A percentile compares a stretch with the other conserved stretches of the same genome.
phyloP scores from a whole-genome alignment of 495 filamentous ascomycete species.

The Tuber microsphaerosporum region DNA sequence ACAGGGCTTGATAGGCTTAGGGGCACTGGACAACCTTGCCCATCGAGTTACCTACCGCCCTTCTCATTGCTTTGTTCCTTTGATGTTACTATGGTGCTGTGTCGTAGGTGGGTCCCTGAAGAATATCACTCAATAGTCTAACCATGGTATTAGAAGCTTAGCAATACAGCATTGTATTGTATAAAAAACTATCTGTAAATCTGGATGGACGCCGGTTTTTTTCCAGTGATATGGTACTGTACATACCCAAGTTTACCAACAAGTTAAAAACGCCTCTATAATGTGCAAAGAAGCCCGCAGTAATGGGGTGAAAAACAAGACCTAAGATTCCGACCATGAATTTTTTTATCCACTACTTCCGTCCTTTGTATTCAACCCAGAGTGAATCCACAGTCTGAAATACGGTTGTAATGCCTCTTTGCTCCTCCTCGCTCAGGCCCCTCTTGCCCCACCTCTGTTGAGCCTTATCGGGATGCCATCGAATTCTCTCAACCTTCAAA shows the following conservation, averaged over 20 bases:
- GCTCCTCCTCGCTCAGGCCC: constrained; percentile 57
- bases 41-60: background rate
- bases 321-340: background rate
- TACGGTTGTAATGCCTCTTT: constrained; percentile 77
- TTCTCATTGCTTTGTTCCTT: background rate
- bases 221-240: background rate
- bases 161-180: background rate
- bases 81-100: background rate
- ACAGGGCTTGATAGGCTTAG: background rate
- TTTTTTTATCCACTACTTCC: constrained; percentile 17
- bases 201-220: background rate
- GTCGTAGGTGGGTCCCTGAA: background rate
- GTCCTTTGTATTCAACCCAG: constrained; percentile 56
- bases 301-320: background rate
- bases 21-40: background rate
- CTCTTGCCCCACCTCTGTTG: constrained; percentile 74
- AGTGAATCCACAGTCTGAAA: constrained; percentile 85
- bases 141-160: background rate
- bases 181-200: background rate
- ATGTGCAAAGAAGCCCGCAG: background rate
- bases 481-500: constrained; percentile 76
- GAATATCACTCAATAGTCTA: background rate
- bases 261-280: background rate
- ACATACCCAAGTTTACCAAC: background rate
- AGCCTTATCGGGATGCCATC: constrained; percentile 98